Base-by-base conservation (phyloP, 148 eudicot genomes). In the Agrostemma githago region DNA sequence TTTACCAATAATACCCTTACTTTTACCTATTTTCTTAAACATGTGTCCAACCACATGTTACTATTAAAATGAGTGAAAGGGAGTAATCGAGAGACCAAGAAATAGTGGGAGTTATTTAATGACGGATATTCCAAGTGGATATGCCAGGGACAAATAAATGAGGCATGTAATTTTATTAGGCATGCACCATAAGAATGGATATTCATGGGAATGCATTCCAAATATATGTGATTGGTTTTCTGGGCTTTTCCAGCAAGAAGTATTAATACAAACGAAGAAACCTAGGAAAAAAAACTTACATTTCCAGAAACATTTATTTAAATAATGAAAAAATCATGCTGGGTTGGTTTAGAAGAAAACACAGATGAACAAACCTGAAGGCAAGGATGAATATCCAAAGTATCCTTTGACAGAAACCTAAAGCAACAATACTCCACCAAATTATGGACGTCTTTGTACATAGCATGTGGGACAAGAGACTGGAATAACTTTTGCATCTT, bases 371-470 rank as follows among this genome's bases (percentile, higher is more conserved):
- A 72, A 75, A 93, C 98, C 96, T 90, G 85, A 71, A 93, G 94
- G 84, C 83, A 72, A 76, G 90, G 89, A 84, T 93, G 92, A 72
- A 93, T 73, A 74, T 89, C 89, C 83, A 90, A 88, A 85, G 66
- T 81, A 79, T 90, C 93, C 79, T 88, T 86, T 3, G 96, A 90
- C 84, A 93, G 85, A 84, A 89, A 93, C 83, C 96, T 88, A 81
- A 89, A 93, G 87, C 94, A 93, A 78, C 94, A 90, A 80, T 90
- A 93, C 73, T 93, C 98, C 80, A 90, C 96, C 74, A 91, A 83
- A 83, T 85, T 86, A 73, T 92, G 96, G 46, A 88, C 88, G 75
- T 93, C 88, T 67, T 72, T 86, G 78, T 84, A 80, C 40, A 85
- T 80, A 70, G 88, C 80, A 85, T 86, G 85, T 38, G 96, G 83